Conservation (phyloP, 331 rosid genomes). For the Dryas integrifolia region DNA sequence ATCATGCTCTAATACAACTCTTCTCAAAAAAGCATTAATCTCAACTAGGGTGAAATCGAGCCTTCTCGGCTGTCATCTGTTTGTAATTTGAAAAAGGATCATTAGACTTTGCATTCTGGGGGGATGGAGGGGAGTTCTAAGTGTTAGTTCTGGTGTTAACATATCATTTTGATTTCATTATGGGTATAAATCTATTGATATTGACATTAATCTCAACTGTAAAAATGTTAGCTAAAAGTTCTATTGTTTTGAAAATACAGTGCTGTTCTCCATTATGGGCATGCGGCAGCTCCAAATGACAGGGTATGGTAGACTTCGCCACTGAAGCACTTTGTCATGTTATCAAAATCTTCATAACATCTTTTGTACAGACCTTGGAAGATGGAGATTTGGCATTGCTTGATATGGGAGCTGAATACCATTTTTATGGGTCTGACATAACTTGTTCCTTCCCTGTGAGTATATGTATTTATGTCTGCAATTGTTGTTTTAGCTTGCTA, state of each 20-base stretch:
- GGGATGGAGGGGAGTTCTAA: background rate
- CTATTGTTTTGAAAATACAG: conserved; percentile 46
- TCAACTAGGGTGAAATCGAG: background rate
- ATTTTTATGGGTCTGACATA: conserved; percentile 91
- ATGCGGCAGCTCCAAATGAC: conserved; percentile 96
- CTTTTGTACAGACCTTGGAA: conserved; percentile 60
- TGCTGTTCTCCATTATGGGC: conserved; percentile 89
- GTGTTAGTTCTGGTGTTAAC: background rate
- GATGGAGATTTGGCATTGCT: conserved; percentile 90
- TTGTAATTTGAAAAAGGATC: background rate
- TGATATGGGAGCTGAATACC: conserved; percentile 98
- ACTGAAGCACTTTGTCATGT: background rate
- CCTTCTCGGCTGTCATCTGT: background rate
- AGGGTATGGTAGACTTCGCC: conserved; percentile 42
- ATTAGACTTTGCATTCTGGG: background rate
- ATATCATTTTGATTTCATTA: background rate
- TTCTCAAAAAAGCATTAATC: background rate
- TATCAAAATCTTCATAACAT: conserved; percentile 4
- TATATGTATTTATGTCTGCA: conserved; percentile 29
- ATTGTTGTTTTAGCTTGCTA: conserved; percentile 9
- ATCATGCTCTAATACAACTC: background rate
- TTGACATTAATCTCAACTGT: background rate
- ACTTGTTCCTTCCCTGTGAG: conserved; percentile 95
- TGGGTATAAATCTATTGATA: background rate
- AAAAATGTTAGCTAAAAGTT: conserved; percentile 23